Evolutionary conservation across 805 yeast species (phyloP), one percentile per base, ranked within the genome.

Genomic region (Isabelozyma rhagii): DNA sequence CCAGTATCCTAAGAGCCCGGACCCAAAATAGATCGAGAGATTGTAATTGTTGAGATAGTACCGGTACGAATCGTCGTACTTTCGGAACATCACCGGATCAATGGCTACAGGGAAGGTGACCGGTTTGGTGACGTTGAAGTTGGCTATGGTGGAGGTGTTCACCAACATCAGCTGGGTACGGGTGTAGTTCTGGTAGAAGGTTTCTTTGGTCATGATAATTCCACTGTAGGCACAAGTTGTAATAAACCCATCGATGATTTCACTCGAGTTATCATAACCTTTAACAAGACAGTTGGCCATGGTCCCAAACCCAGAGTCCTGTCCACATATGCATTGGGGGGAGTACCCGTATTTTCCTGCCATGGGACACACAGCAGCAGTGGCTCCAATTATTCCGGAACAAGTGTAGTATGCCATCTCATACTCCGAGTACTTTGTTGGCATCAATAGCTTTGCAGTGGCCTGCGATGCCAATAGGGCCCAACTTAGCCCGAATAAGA

Each of bases 1-100:
- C 83, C 84, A 80, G 54, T 75, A 80, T 0, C 78, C 77, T 18
- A 82, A 49, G 38, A 74, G 53, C 2, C 73, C 81, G 11, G 73
- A 43, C 8, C 45, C 45, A 43, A 43, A 43, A n/a, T 25, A 43
- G 8, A 43, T 43, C 9, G 45, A 43, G 14, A 28, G 36, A 28
- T 43, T 43, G 15, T 43, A 43, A 15, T 43, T 28, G 21, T 28
- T 28, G 27, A 43, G 45, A 14, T 27, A 43, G 38, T 29, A 43
- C 5, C 38, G 8, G 15, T 43, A 43, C 9, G 45, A 43, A 15
- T 21, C 45, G 14, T 14, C 21, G 45, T 15, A 17, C 15, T 8
- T 28, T n/a, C 13, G 4, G 17, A 27, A 43, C 8, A n/a, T 11
- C 14, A 13, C 27, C n/a, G 8, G 4, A 15, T 43, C 39, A 15